phyloP scores from a whole-genome alignment of 768 basidiomycete species.

The Pulveroboletus sp. region DNA sequence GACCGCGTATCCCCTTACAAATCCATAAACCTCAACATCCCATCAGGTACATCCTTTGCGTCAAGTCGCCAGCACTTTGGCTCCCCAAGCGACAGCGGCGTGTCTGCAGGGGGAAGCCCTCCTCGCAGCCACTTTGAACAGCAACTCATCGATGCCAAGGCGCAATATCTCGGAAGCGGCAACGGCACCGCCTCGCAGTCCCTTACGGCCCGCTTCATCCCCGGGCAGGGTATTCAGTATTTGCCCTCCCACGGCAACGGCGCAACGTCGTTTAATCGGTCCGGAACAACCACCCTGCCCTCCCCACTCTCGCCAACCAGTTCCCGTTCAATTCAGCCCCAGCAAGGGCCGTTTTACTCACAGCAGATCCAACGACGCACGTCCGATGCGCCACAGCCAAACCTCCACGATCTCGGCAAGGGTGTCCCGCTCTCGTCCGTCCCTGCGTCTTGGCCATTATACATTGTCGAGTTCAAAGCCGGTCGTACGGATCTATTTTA shows the following conservation, averaged over 20 bases:
- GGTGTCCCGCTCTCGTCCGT: slow-evolving; percentile 86
- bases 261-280: slow-evolving; percentile 36
- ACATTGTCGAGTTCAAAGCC: slow-evolving; percentile 97
- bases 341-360: slow-evolving; percentile 29
- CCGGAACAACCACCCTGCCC: slow-evolving; percentile 34
- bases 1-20: slow-evolving; percentile 58
- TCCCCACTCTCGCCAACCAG: slow-evolving; percentile 58
- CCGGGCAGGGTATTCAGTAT: slow-evolving; percentile 64
- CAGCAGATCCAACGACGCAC: slow-evolving; percentile 37
- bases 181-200: slow-evolving; percentile 24
- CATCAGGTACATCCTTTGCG: slow-evolving; percentile 40
- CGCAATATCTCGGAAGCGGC: slow-evolving; percentile 31
- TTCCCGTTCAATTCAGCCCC: slow-evolving; percentile 27
- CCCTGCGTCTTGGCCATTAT: slow-evolving; percentile 83
- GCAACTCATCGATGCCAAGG: slow-evolving; percentile 40
- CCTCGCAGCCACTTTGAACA: slow-evolving; percentile 46
- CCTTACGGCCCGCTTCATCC: slow-evolving; percentile 59
- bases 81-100: slow-evolving; percentile 62
- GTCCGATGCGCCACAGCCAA: slow-evolving; percentile 35
- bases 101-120: slow-evolving; percentile 52
- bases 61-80: slow-evolving; percentile 45
- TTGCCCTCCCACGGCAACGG: slow-evolving; percentile 37
- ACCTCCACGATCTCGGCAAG: slow-evolving; percentile 68
- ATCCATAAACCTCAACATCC: slow-evolving; percentile 59
- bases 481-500: slow-evolving; percentile 96